Evolutionary conservation across 2,329 filamentous ascomycete species (phyloP).

Genomic region (Cladophialophora psammophila): DNA sequence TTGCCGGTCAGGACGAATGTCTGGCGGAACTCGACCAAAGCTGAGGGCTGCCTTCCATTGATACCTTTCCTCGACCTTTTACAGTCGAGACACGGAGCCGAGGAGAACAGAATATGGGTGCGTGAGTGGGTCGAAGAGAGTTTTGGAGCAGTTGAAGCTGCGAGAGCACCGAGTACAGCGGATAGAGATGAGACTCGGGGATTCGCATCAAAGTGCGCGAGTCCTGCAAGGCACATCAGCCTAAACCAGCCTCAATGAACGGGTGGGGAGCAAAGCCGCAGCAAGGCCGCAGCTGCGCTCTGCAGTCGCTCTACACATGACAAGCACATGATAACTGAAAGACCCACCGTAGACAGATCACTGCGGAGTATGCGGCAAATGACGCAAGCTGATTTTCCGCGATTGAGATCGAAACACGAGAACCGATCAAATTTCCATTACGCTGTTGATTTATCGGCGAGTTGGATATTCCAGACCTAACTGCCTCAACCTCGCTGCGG

Average conservation of each 20-base stretch:
- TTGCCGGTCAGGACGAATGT: constrained; percentile 38
- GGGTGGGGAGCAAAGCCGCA: constrained; percentile 1
- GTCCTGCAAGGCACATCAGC: constrained; percentile 7
- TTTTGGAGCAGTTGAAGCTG: not conserved
- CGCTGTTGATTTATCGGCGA: not conserved
- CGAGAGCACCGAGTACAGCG: not conserved
- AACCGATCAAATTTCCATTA: not conserved
- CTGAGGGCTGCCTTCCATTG: constrained; percentile 36
- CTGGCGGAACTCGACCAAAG: constrained; percentile 32
- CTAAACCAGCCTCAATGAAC: not conserved
- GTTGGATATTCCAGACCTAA: not conserved
- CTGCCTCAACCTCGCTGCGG: not conserved
- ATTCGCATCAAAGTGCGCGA: constrained; percentile 1
- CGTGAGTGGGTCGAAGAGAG: not conserved
- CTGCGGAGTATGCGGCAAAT: constrained; percentile 16
- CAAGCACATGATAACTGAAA: not conserved
- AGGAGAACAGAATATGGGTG: not conserved
- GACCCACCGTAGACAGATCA: not conserved
- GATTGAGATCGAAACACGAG: not conserved
- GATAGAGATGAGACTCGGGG: not conserved
- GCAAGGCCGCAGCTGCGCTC: not conserved
- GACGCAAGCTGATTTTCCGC: constrained; percentile 9
- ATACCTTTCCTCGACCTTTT: constrained; percentile 26
- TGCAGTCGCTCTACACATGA: not conserved
- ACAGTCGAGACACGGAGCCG: constrained; percentile 22